phyloP scores from a whole-genome alignment of 2,329 filamentous ascomycete genomes.

The Diplodia intermedia region DNA sequence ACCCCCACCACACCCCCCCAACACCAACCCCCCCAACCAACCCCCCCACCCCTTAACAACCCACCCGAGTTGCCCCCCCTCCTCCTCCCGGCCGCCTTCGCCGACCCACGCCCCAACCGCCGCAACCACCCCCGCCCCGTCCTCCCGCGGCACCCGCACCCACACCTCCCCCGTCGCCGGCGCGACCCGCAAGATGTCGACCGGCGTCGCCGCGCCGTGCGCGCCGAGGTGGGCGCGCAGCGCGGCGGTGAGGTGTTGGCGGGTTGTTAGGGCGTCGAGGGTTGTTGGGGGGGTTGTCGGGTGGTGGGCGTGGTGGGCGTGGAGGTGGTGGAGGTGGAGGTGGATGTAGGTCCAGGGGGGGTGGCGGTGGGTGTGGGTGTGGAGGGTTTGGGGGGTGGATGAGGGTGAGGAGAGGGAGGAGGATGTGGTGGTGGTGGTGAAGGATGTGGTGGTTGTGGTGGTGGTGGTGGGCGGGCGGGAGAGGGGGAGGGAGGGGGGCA shows the following conservation, averaged over 20 bases:
- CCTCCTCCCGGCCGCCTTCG: background rate
- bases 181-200: conserved; percentile 71
- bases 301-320: too few species aligned
- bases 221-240: conserved; percentile 71
- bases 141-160: conserved; percentile 23
- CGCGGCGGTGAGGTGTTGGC: conserved; percentile 67
- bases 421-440: conserved; percentile 21
- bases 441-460: conserved; percentile 5
- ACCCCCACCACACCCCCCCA: background rate
- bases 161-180: conserved; percentile 52
- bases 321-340: conserved; percentile 20
- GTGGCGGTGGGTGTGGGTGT: conserved; percentile 16
- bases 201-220: conserved; percentile 68
- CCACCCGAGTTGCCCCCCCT: conserved; percentile 2
- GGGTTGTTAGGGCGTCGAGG: conserved; percentile 67
- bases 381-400: background rate
- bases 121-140: conserved; percentile 9
- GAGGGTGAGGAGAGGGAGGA: background rate
- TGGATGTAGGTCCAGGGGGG: conserved; percentile 30
- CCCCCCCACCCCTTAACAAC: conserved; percentile 29
- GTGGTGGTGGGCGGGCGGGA: background rate
- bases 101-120: conserved; percentile 16
- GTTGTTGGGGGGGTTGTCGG: background rate
- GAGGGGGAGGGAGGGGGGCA: conserved; percentile 26
- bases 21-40: conserved; percentile 21